Base-by-base conservation (phyloP, 2,329 filamentous ascomycete species). In the Rutstroemia sp. region DNA sequence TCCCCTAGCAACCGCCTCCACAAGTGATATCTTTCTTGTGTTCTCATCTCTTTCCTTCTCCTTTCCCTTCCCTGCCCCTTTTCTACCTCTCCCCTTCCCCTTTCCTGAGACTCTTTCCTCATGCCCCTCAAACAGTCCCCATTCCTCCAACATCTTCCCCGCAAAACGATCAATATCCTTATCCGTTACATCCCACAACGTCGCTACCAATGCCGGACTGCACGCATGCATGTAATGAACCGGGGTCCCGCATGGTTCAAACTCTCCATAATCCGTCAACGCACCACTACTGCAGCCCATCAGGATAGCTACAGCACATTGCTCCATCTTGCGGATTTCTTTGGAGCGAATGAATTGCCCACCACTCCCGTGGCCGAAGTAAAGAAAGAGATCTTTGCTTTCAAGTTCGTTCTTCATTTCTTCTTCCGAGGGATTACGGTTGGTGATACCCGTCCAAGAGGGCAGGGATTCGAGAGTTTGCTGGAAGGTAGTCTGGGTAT, bases 171-270 rank as follows among this genome's bases (percentile, higher is more conserved):
- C 95, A 70, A 96, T 96, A 70, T 99, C 94, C 66, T 89, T 89
- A 70, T 99, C 94, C 9, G 94, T 99, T 50, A 99, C 94, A 71
- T 99, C 94, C 94, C 94, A 99, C 39, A 99, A 77, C 16, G 92
- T 96, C 47, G 91, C 94, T 2, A 97, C 84, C 9, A 97, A 83
- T 0, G 92, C 91, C 3, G 90, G 91, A 64, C 81, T 84, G 1
- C 90, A 92, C 0, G 91, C 92, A 63, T 92, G 84, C 73, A 99
- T 84, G 73, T 97, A 97, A 65, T 92, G 91, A 74, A 92, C 84
- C 23, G 94, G 88, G 56, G 92, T 90, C 1, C 94, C 92, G 64
- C 88, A 87, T n/a, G 88, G 86, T 70, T 97, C 92, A 66, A 95
- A 96, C 60, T 90, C 87, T 50, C 92, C 92, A 10, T 85, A 84